A percentile compares a stretch with the other conserved stretches of the same genome.
phyloP scores from a whole-genome alignment of 139 green algal species.

The Chlamydomonas sp. region DNA sequence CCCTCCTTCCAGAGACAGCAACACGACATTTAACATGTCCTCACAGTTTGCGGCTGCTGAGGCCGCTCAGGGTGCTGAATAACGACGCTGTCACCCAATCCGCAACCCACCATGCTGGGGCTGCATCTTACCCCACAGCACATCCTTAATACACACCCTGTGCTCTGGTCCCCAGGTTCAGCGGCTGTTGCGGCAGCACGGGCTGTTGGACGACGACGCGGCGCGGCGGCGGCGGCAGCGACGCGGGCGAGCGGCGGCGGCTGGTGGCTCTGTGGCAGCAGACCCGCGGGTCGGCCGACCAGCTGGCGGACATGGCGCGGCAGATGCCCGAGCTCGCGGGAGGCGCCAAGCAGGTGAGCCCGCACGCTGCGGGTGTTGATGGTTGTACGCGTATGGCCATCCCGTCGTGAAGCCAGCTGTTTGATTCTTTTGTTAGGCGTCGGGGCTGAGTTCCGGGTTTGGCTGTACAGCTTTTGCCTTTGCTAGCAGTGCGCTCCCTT shows the following conservation, averaged over 20 bases:
- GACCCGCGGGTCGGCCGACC: constrained; percentile 2
- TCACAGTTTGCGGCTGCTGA: too few relatives aligned
- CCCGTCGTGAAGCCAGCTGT: too few relatives aligned
- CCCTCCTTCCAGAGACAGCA: too few relatives aligned
- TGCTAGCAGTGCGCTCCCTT: neutral
- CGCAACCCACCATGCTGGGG: too few relatives aligned
- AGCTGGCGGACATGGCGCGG: constrained; percentile 42
- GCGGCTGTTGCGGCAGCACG: constrained; percentile 34
- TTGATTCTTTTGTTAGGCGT: too few relatives aligned
- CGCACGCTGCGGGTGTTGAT: neutral
- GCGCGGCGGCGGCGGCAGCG: neutral
- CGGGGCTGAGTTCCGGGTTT: neutral
- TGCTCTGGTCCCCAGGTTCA: constrained; percentile 13
- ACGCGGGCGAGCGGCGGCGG: constrained; percentile 17
- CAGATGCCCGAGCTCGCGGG: constrained; percentile 37
- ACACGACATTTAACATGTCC: too few relatives aligned
- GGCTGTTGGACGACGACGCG: constrained; percentile 30
- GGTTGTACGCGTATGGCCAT: neutral
- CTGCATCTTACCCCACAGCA: too few relatives aligned
- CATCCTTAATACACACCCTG: too few relatives aligned
- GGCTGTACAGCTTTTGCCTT: neutral
- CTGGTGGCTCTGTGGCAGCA: constrained; percentile 35
- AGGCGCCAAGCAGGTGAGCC: constrained; percentile 42
- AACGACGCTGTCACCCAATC: too few relatives aligned
- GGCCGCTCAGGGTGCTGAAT: too few relatives aligned